A percentile compares a stretch with the other conserved stretches of the same genome.
Evolutionary conservation across 345 rosid species (phyloP).

Genomic region (Mangifera indica): DNA sequence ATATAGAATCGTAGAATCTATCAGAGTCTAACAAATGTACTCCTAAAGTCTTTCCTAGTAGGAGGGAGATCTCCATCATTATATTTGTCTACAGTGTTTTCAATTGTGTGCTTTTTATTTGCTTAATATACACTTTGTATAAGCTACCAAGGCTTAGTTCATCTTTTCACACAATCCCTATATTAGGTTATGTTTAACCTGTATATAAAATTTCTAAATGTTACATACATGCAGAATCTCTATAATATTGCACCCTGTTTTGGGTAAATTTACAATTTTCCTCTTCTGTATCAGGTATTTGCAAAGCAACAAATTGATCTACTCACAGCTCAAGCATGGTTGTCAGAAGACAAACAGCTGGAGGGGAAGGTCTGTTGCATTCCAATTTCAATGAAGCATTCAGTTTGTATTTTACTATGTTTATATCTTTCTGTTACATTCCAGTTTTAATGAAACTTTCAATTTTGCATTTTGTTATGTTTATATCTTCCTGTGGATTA

Average conservation of each 20-base stretch:
- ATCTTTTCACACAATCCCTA: neutral
- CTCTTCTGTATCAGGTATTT: constrained; percentile 38
- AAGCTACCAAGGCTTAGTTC: neutral
- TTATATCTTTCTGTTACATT: neutral
- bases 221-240: too few relatives aligned
- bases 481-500: too few relatives aligned
- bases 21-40: too few relatives aligned
- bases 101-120: neutral
- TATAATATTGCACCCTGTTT: too few relatives aligned
- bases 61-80: too few relatives aligned
- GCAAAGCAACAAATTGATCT: constrained; percentile 74
- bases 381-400: neutral
- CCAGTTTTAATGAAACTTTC: too few relatives aligned
- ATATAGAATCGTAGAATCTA: too few relatives aligned
- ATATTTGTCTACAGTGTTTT: neutral
- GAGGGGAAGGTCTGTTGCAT: constrained; percentile 63
- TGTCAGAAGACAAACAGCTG: constrained; percentile 61
- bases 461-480: too few relatives aligned
- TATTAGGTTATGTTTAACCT: neutral
- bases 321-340: constrained; percentile 89
- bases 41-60: too few relatives aligned
- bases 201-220: neutral
- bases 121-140: too few relatives aligned
- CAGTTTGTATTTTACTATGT: neutral
- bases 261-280: too few relatives aligned